Base-by-base conservation (phyloP, 768 basidiomycete species). In the Hortiboletus campestris region DNA sequence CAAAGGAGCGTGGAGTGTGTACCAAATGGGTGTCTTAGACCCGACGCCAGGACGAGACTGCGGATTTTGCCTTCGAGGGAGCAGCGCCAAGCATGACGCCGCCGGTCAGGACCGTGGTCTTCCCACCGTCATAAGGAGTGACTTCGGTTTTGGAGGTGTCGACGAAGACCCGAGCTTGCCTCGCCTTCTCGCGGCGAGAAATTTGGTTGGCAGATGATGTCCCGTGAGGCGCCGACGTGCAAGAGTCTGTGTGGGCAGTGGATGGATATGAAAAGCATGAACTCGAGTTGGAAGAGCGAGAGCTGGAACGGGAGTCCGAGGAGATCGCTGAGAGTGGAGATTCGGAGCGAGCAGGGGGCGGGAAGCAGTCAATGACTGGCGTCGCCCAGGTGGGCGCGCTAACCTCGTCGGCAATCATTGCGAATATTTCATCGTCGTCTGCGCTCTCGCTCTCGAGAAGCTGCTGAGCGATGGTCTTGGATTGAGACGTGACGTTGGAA, bases 21-120 rank as follows among this genome's bases (percentile, higher is more conserved):
- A 29, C 9, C n/a, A 17, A 45, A 54, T 58, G 41, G 46, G 35
- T 49, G 59, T 51, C 62, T 76, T 65, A 81, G 55, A 76, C 77
- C 68, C 84, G 80, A 68, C 85, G 84, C 85, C 86, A 87, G 80
- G 71, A 80, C 74, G 68, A 54, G 46, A 62, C 51, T 44, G 61
- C 50, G 54, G 72, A 65, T 67, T 66, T 66, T 63, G 63, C 55
- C 60, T 73, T 67, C 49, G 68, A 55, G 53, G 72, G 66, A 60
- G 74, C 77, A 38, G 78, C 74, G 47, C 89, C 89, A 57, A 92
- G 86, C 90, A 92, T 92, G 61, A 91, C 89, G 60, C 89, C 90
- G 53, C 90, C 90, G 3, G 89, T 91, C 63, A 92, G 82, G 47
- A 91, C 89, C 29, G 89, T 91, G 50, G 90, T 92, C 80, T 90